Evolutionary conservation across 345 rosid species (phyloP).

Genomic region (Cardamine resedifolia): DNA sequence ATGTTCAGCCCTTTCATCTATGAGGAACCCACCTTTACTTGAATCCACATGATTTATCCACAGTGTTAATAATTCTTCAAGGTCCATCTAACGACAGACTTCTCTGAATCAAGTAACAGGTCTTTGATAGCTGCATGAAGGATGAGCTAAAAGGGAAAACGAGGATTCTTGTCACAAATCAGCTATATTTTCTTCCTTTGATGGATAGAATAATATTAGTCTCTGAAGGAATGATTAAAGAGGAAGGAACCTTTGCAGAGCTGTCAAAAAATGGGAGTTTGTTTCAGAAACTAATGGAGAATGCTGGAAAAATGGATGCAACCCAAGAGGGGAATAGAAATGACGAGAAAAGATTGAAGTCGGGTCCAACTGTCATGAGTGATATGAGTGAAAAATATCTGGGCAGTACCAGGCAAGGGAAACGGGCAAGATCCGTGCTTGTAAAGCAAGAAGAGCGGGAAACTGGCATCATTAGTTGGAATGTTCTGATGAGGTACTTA

Average conservation of each 20-base stretch:
- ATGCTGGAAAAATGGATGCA: conserved; percentile 93
- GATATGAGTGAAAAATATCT: conserved; percentile 34
- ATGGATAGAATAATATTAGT: conserved; percentile 78
- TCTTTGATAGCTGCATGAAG: conserved; percentile 84
- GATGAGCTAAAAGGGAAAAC: conserved; percentile 77
- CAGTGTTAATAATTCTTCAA: not conserved
- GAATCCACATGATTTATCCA: not conserved
- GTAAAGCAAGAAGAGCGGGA: conserved; percentile 94
- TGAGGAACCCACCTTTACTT: not conserved
- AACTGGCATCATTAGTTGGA: conserved; percentile 88
- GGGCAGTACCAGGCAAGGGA: conserved; percentile 44
- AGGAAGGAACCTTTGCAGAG: conserved; percentile 88
- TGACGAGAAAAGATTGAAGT: conserved; percentile 43
- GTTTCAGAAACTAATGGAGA: conserved; percentile 89
- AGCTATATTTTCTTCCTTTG: conserved; percentile 92
- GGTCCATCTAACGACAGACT: conserved; percentile 8
- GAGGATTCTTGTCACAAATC: conserved; percentile 92
- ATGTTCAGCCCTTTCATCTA: not conserved
- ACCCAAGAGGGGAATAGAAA: conserved; percentile 42
- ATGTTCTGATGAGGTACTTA: conserved; percentile 71
- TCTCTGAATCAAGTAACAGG: conserved; percentile 46
- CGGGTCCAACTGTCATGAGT: conserved; percentile 38
- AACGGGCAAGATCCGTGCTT: conserved; percentile 69
- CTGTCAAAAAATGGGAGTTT: conserved; percentile 65
- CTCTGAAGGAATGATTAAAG: conserved; percentile 74